Evolutionary conservation across 805 yeast genomes (phyloP), one percentile per base, ranked within the genome.

Genomic region (Saccharomyces paradoxus): DNA sequence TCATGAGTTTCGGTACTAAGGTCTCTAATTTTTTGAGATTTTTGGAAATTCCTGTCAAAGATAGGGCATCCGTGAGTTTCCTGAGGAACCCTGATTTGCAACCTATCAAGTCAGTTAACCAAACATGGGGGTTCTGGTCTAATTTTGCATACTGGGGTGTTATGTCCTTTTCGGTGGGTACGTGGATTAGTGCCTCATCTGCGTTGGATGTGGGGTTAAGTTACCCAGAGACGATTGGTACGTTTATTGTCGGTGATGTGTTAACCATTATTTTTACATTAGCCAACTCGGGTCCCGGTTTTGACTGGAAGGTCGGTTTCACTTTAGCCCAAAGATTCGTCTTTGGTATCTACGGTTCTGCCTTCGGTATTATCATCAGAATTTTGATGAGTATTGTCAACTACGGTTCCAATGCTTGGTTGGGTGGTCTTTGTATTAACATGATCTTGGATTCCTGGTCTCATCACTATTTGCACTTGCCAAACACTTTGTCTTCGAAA

Each of bases 301-400:
- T 67, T 17, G 74, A 77, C 49, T 79, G 75, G 70, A 81, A 78
- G 62, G 73, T 77, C 47, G 81, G 81, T 9, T 77, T 69, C 59
- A 75, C 82, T 1, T 52, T 77, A 22, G 68, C 75, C 7, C 80
- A 75, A 59, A 65, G 82, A 62, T 69, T 77, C 30, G 71, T 74
- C 1, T 78, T 77, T 63, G 82, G 81, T 22, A 72, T 77, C 27
- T 68, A 65, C 52, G 81, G 81, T 10, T 71, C 77, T 1, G 63
- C 65, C 4, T 55, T 76, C 29, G 80, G 79, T 13, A 70, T 77
- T 31, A 47, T 70, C 31, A 70, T 75, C 12, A 66, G 79, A 64
- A 71, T 77, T 9, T 60, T 78, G 46, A 64, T 80, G 59, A 70
- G 78, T 46, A 70, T 79, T 48, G 79, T 80, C 24, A 76, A 75